These are phyloP conservation scores for Haematococcus sp. DNA, from an alignment of 139 green algal species.

Conservation along the genomic window DNA sequence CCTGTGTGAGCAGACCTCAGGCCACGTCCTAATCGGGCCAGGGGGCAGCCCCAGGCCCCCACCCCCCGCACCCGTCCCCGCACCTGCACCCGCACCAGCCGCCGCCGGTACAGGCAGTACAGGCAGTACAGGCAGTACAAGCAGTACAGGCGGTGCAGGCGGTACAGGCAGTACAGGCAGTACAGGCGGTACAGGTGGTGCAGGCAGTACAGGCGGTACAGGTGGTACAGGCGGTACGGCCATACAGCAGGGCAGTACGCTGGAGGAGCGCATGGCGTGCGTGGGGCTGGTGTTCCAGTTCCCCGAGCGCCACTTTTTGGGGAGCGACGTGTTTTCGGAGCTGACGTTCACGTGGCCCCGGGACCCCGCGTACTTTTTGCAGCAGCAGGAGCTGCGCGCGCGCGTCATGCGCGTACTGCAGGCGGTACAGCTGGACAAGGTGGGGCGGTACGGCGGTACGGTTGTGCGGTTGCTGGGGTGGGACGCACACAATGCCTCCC, in stretches of 20 bases:
- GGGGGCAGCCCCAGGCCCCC: constrained; percentile 9
- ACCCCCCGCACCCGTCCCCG: neutral
- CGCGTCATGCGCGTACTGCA: constrained; percentile 21
- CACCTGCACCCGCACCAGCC: neutral
- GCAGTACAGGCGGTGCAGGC: too few species aligned
- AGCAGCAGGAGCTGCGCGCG: constrained; percentile 39
- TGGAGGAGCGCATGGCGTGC: constrained; percentile 51
- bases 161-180: too few species aligned
- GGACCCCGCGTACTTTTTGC: constrained; percentile 21
- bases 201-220: too few species aligned
- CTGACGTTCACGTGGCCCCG: constrained; percentile 66
- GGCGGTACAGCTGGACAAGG: constrained; percentile 4
- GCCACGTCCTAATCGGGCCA: constrained; percentile 34
- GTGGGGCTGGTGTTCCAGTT: constrained; percentile 95
- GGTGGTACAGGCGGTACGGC: too few species aligned
- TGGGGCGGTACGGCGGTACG: too few species aligned
- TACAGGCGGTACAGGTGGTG: too few species aligned
- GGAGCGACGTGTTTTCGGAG: constrained; percentile 39
- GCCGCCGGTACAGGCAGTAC: neutral
- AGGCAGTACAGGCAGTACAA: neutral
- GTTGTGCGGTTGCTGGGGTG: neutral
- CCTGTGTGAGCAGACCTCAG: constrained; percentile 55
- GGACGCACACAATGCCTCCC: too few species aligned
- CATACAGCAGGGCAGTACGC: neutral
- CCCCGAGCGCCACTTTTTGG: constrained; percentile 93